Evolutionary conservation across 371 early-diverging fungal species (phyloP).

Genomic region (Chytridium lagenaria): DNA sequence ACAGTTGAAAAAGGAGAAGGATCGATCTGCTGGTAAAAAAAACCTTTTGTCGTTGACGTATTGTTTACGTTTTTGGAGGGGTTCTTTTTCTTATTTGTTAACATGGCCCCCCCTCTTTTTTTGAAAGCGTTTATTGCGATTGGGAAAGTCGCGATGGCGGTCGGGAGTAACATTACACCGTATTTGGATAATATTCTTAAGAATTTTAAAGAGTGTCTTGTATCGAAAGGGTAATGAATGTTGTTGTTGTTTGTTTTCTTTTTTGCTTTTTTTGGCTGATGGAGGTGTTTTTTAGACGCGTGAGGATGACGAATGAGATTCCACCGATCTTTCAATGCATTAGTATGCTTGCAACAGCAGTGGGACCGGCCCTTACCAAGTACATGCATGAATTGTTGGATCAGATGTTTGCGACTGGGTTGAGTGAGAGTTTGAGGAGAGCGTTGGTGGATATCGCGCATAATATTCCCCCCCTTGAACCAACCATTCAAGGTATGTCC

Average conservation of each 20-base stretch:
- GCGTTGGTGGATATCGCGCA: slow-evolving; percentile 82
- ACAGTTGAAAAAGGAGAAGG: slow-evolving; percentile 79
- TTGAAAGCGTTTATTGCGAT: slow-evolving; percentile 80
- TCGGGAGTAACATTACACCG: slow-evolving; percentile 79
- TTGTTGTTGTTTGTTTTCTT: slow-evolving; percentile 10
- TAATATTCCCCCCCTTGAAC: slow-evolving; percentile 81
- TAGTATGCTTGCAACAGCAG: slow-evolving; percentile 85
- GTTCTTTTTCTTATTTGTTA: slow-evolving; percentile 38
- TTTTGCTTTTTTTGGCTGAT: neutral
- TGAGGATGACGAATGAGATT: slow-evolving; percentile 58
- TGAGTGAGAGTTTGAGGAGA: slow-evolving; percentile 81
- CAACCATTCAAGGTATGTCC: slow-evolving; percentile 83
- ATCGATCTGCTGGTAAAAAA: slow-evolving; percentile 68
- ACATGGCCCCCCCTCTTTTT: slow-evolving; percentile 58
- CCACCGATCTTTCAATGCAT: slow-evolving; percentile 84
- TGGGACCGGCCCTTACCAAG: slow-evolving; percentile 85
- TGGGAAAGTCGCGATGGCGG: slow-evolving; percentile 85
- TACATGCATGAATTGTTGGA: slow-evolving; percentile 89
- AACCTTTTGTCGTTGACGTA: slow-evolving; percentile 31
- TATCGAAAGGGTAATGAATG: slow-evolving; percentile 45
- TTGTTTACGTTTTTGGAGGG: slow-evolving; percentile 81
- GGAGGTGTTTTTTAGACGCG: slow-evolving; percentile 44
- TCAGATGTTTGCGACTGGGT: slow-evolving; percentile 87
- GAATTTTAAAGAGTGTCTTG: slow-evolving; percentile 77
- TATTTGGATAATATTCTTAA: slow-evolving; percentile 78